A percentile compares a stretch with the other conserved stretches of the same genome.
phyloP scores from a whole-genome alignment of 352 stramenopile species.

The Globisporangium ultimum region DNA sequence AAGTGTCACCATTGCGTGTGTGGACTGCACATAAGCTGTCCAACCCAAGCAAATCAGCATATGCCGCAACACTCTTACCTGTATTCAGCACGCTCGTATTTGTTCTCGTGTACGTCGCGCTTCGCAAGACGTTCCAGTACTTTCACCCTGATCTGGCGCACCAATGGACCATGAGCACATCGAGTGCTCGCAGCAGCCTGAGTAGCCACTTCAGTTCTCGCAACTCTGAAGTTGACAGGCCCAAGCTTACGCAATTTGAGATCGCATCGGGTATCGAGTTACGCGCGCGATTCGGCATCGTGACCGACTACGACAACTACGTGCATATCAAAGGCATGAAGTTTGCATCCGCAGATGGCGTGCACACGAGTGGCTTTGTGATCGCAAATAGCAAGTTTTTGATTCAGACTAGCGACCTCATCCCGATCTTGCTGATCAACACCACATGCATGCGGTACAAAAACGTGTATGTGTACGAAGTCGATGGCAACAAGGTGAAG shows the following conservation, averaged over 20 bases:
- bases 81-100: conserved; percentile 1
- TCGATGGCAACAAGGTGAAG: conserved; percentile 2
- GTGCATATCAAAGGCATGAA: conserved; percentile 13
- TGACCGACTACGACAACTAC: conserved; percentile 14
- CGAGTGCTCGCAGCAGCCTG: conserved; percentile 1
- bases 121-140: conserved; percentile 2
- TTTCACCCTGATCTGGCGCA: neutral
- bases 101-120: neutral
- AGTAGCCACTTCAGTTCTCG: neutral
- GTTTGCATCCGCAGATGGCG: conserved; percentile 18
- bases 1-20: neutral
- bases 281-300: conserved; percentile 3
- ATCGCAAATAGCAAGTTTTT: conserved; percentile 16
- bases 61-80: neutral
- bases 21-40: neutral
- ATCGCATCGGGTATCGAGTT: conserved; percentile 6
- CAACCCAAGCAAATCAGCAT: neutral
- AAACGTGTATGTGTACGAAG: neutral
- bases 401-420: conserved; percentile 8
- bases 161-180: neutral
- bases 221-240: neutral
- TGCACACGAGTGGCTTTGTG: conserved; percentile 17
- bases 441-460: neutral
- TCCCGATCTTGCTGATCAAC: conserved; percentile 12
- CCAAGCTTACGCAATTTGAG: conserved; percentile 6